Evolutionary conservation across 805 yeast genomes (phyloP).

Genomic region (Isabelozyma gotoi): DNA sequence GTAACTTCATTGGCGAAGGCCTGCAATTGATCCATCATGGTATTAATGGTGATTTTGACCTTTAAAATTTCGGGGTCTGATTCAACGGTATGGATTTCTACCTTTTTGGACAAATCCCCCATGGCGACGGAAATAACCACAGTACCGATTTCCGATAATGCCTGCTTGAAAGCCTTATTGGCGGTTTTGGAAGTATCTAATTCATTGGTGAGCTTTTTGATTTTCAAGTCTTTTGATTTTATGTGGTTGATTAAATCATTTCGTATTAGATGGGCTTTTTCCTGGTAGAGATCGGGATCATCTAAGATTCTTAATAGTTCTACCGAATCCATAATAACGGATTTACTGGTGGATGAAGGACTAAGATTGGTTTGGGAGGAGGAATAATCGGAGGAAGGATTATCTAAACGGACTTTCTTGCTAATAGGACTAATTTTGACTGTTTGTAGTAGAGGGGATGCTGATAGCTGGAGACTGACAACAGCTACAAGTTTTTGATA

Average conservation of each 20-base stretch:
- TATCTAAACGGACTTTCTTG: conserved; percentile 11
- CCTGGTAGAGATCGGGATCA: conserved; percentile 34
- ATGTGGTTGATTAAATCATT: conserved; percentile 27
- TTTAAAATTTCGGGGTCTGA: conserved; percentile 76
- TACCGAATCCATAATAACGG: conserved; percentile 29
- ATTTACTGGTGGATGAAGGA: background rate
- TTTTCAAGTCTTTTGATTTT: conserved; percentile 26
- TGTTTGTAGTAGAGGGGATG: background rate
- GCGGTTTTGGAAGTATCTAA: conserved; percentile 45
- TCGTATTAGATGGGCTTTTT: conserved; percentile 29
- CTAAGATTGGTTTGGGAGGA: background rate
- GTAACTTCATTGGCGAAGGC: conserved; percentile 81
- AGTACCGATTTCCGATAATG: conserved; percentile 76
- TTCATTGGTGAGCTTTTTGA: conserved; percentile 26
- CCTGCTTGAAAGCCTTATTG: conserved; percentile 69
- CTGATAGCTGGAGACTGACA: too few species aligned
- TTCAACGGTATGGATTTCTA: conserved; percentile 68
- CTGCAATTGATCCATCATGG: conserved; percentile 87
- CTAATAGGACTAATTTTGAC: conserved; percentile 16
- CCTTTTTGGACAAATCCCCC: conserved; percentile 84
- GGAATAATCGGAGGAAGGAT: background rate
- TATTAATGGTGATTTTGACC: conserved; percentile 78
- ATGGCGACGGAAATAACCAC: conserved; percentile 86
- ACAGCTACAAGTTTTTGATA: too few species aligned
- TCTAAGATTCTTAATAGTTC: conserved; percentile 36